Percentiles rank a stretch among this genome's conserved stretches.
phyloP scores from a whole-genome alignment of 2,329 filamentous ascomycete species.

The Herpomyces periplanetae region DNA sequence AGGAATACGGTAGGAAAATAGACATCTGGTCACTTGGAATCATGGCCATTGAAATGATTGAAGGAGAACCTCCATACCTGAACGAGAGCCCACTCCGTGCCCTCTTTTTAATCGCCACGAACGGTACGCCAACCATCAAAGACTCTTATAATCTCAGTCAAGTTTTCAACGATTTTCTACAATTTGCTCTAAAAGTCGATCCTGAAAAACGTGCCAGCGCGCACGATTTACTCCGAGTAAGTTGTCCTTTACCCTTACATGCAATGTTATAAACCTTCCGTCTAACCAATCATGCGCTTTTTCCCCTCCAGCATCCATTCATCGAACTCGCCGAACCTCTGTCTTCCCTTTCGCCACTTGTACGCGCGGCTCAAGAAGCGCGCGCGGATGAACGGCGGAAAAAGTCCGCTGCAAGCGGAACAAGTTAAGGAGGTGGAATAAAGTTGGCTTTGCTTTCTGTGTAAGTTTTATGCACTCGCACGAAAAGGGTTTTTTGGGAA shows the following conservation, averaged over 20 bases:
- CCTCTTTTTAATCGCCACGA: slow-evolving; percentile 80
- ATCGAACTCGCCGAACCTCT: slow-evolving; percentile 15
- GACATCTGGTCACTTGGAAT: slow-evolving; percentile 96
- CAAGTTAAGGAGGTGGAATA: no score
- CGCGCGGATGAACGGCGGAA: slow-evolving; percentile 29
- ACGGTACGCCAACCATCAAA: slow-evolving; percentile 77
- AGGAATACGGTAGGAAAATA: slow-evolving; percentile 91
- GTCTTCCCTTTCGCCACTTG: slow-evolving; percentile 41
- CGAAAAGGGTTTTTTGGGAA: no score
- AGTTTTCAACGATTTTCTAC: slow-evolving; percentile 62
- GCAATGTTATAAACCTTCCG: slow-evolving; percentile 1
- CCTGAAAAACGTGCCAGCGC: slow-evolving; percentile 86
- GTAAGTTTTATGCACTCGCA: no score
- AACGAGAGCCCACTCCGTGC: slow-evolving; percentile 77
- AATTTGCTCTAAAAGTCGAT: slow-evolving; percentile 76
- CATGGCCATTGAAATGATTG: slow-evolving; percentile 99
- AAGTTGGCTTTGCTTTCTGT: no score
- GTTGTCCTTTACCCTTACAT: slow-evolving; percentile 7
- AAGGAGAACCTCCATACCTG: slow-evolving; percentile 82
- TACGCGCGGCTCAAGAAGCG: slow-evolving; percentile 45
- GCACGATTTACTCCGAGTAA: slow-evolving; percentile 60
- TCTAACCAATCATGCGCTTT: slow-evolving; percentile 3
- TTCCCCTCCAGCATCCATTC: slow-evolving; percentile 9
- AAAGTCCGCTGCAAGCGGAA: no score
- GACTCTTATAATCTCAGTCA: slow-evolving; percentile 44